Percentiles rank a stretch among this genome's conserved stretches.
Evolutionary conservation across 2,329 filamentous ascomycete genomes (phyloP).

Genomic region (Epichloe hybrida): DNA sequence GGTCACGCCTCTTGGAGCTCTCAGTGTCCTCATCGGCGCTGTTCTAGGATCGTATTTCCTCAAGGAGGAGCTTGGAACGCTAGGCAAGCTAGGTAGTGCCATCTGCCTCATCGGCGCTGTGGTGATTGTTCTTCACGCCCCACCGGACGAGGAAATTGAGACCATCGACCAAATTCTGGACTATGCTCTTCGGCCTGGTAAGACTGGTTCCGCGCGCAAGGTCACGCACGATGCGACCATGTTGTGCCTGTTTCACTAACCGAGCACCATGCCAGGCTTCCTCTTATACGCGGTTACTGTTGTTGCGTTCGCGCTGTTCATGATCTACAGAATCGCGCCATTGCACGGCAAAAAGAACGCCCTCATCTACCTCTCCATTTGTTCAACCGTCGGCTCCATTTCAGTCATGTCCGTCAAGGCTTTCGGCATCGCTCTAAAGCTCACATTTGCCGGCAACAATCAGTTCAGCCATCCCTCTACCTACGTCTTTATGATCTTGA

Average conservation of each 20-base stretch:
- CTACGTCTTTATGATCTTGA: conserved; percentile 93
- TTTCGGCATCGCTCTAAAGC: conserved; percentile 92
- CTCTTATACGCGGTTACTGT: conserved; percentile 74
- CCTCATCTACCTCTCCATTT: conserved; percentile 92
- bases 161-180: conserved; percentile 85
- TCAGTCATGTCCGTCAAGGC: conserved; percentile 99
- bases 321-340: conserved; percentile 93
- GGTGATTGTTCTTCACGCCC: conserved; percentile 94
- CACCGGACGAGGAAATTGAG: conserved; percentile 79
- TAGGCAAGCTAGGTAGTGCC: conserved; percentile 90
- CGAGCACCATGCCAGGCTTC: conserved; percentile 49
- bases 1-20: conserved; percentile 83
- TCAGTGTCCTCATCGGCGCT: conserved; percentile 89
- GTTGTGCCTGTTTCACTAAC: not conserved
- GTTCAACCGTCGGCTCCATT: conserved; percentile 89
- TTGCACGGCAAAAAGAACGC: conserved; percentile 92
- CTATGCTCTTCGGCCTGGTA: conserved; percentile 86
- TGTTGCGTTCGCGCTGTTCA: conserved; percentile 70
- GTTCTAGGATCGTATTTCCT: conserved; percentile 92
- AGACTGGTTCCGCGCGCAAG: conserved; percentile 12
- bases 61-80: conserved; percentile 72
- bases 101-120: conserved; percentile 93
- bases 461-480: conserved; percentile 92
- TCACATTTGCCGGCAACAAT: conserved; percentile 85
- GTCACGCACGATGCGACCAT: not conserved